Conservation (phyloP, 306 rosid genomes). For the Vicia sativa region DNA sequence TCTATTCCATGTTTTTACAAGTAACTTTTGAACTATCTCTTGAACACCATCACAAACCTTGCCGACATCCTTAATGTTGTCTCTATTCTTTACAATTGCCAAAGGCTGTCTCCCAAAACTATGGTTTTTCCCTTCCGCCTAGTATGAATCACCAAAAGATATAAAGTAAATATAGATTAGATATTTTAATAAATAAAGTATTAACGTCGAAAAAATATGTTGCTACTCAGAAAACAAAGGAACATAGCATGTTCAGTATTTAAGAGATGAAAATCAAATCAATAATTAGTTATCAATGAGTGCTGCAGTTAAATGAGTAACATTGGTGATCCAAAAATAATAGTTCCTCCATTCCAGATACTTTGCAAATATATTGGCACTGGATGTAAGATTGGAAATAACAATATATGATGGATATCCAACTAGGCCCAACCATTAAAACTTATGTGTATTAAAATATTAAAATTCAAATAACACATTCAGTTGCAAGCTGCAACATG, state of each 20-base stretch:
- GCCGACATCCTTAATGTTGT: conserved; percentile 54
- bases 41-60: conserved; percentile 66
- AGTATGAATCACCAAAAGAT: conserved; percentile 35
- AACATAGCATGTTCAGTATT: conserved; percentile 17
- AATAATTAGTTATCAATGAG: conserved; percentile 23
- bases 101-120: conserved; percentile 57
- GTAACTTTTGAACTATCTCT: conserved; percentile 74
- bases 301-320: conserved; percentile 12
- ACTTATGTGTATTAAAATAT: neutral
- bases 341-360: conserved; percentile 31
- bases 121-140: conserved; percentile 71
- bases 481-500: conserved; percentile 4
- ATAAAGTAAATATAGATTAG: conserved; percentile 7
- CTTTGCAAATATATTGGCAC: conserved; percentile 26
- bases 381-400: conserved; percentile 5
- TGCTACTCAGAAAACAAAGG: conserved; percentile 11
- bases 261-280: conserved; percentile 22
- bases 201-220: no score
- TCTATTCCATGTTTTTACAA: conserved; percentile 75
- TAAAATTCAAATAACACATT: neutral
- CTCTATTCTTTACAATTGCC: conserved; percentile 64
- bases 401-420: conserved; percentile 23
- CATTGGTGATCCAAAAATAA: conserved; percentile 27
- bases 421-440: conserved; percentile 10
- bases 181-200: neutral